Conservation (phyloP, 305 asterid species). For the Caryopteris hybrid region DNA sequence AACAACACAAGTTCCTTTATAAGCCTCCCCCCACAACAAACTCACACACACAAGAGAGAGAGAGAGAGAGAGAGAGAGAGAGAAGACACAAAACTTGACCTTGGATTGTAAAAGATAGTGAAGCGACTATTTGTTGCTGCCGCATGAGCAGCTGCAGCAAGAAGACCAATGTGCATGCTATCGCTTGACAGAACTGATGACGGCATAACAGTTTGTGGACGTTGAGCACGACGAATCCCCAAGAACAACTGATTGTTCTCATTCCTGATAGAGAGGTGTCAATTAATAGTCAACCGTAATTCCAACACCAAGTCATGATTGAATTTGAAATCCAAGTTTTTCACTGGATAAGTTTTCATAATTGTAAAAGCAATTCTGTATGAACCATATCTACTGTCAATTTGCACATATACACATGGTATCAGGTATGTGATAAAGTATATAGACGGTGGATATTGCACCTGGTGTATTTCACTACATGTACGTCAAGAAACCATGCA, state of each 20-base stretch:
- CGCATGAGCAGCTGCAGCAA: constrained; percentile 99
- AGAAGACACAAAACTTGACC: constrained; percentile 37
- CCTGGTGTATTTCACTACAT: not conserved
- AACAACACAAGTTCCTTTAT: not conserved
- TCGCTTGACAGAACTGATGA: constrained; percentile 96
- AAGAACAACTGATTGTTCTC: constrained; percentile 84
- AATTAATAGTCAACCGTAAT: not conserved
- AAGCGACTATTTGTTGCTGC: constrained; percentile 92
- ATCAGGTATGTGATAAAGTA: not conserved
- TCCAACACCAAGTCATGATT: not conserved
- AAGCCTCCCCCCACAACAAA: not conserved
- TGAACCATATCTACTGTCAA: not conserved
- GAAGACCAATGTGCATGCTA: constrained; percentile 98
- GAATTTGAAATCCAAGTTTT: not conserved
- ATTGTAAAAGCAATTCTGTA: not conserved
- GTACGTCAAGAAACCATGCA: not conserved
- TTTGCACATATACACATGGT: not conserved
- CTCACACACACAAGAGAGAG: not conserved
- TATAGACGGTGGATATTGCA: not conserved
- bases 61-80: not conserved
- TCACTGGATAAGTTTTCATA: not conserved
- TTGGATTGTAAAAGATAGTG: constrained; percentile 88
- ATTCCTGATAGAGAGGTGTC: constrained; percentile 49
- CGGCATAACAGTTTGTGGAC: constrained; percentile 90
- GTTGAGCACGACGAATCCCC: constrained; percentile 90